Evolutionary conservation across 345 rosid species (phyloP), one percentile per base, ranked within the genome.

Genomic region (Erucastrum elatum): DNA sequence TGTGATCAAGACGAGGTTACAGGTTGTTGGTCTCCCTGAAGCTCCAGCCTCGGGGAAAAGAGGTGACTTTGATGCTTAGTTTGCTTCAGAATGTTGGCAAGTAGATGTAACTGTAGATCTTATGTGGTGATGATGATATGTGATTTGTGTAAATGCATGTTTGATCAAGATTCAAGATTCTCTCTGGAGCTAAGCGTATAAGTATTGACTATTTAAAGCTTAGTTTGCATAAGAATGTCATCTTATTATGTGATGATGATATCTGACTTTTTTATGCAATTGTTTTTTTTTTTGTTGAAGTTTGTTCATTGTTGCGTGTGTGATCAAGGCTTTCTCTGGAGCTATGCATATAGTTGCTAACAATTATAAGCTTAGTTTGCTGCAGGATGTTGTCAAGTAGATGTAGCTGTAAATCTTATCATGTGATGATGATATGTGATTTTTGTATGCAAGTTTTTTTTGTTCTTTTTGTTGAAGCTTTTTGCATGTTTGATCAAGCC

Each of bases 1-100:
- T 87, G 99, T 95, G 82, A 93, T 95, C 88, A 95, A 95, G 87
- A 91, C 99, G 17, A 84, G 99, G 72, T 75, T 95, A 68, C 99
- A 95, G 75, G 97, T 95, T 11, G 88, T 90, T 80, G 99, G 97
- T 69, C 86, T 91, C 78, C 97, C 97, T 6, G 72, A 83, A 73
- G 61, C 84, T 35, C 65, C 88, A 21, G 72, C 76, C 46, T 79
- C 91, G 6, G 89, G 87, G 73, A 88, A 82, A 55, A 82, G 79
- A 89, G 98, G 98, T 90, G n/a, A 84, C 73, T 62, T 65, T 10
- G 62, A 58, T 70, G 34, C 60, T 72, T 37, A 13, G 16, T 62
- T 66, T 77, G n/a, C 16, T 69, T 66, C 41, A 16, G 59, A 27
- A 16, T 53, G 44, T 26, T 49, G 2, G 8, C 12, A 8, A 6